Evolutionary conservation across 441 rosid genomes (phyloP).

Genomic region (Erodium trifolium): DNA sequence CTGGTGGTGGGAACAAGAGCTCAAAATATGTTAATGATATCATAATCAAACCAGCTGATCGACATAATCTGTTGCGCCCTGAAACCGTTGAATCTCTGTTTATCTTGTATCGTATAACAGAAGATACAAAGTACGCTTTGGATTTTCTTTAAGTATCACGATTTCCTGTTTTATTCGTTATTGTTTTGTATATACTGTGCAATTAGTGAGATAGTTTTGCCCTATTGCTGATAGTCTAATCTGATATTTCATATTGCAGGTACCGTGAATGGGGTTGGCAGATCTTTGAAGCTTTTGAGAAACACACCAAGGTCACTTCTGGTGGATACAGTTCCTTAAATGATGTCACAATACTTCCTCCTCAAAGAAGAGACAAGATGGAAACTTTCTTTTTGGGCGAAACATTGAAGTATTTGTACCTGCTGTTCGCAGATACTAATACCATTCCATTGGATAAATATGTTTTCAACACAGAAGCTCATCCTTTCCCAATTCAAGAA

Average conservation of each 20-base stretch:
- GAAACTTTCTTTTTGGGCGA: constrained; percentile 91
- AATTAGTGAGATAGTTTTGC: too few species aligned
- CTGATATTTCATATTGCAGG: constrained; percentile 33
- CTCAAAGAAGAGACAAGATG: constrained; percentile 83
- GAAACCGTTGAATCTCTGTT: constrained; percentile 94
- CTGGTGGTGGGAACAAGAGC: constrained; percentile 85
- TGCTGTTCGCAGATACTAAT: constrained; percentile 74
- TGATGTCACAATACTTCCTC: constrained; percentile 73
- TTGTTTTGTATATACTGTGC: too few species aligned
- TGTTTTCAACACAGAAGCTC: constrained; percentile 92
- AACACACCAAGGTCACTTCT: constrained; percentile 63
- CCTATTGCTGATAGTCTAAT: constrained; percentile 20
- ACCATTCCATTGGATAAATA: constrained; percentile 70
- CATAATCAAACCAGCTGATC: constrained; percentile 74
- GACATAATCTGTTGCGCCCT: constrained; percentile 88
- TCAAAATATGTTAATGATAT: constrained; percentile 67
- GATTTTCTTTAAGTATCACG: constrained; percentile 11
- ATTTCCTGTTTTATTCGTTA: constrained; percentile 16
- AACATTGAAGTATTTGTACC: constrained; percentile 76
- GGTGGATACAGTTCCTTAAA: constrained; percentile 85
- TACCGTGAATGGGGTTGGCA: constrained; percentile 98
- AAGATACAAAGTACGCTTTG: constrained; percentile 61
- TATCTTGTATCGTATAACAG: constrained; percentile 69
- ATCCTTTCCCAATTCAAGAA: constrained; percentile 63
- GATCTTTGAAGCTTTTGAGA: constrained; percentile 90